Base-by-base conservation (phyloP, 2,329 filamentous ascomycete species). In the Verticillium tricorpus region DNA sequence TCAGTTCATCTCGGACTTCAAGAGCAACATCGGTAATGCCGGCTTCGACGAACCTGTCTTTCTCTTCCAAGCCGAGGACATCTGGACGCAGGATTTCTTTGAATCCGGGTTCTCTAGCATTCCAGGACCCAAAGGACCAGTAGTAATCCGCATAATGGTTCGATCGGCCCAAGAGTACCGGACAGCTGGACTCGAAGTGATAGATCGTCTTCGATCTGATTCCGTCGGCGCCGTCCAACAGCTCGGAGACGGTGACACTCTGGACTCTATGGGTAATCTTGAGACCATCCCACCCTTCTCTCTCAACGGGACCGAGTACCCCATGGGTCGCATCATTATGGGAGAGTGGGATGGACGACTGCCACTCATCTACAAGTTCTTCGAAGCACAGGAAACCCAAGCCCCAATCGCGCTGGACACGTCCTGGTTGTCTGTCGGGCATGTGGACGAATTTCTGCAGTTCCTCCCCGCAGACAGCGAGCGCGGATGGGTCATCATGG, bases 51-150 rank as follows among this genome's bases (percentile, higher is more conserved):
- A 65, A 7, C 66, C 69, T 0, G 40, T 50, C 15, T 58, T 74
- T 0, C 59, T 67, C 9, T 56, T 64, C 2, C 62, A 76, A 61
- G 64, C 69, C 25, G 59, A 61, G 2, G 74, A 77, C 61, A 65
- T 71, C 50, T 79, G 75, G 76, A 68, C 71, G 1, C 76, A 78
- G 62, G 76, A 79, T 59, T 71, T 76, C 39, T 62, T 78, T 31
- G 75, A 78, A 63, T 72, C 76, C 0, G 76, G 66, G 1, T 79
- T 75, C 61, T 67, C 68, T 5, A 75, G 71, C 57, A 78, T 78
- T 63, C 76, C 76, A 0, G 75, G 74, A 0, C 72, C 74, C 0
- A 19, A 72, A 4, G 72, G 74, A 0, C 65, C 72, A 1, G 64
- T 75, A 5, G 62, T 67, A 1, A 60, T 78, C 6, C 70, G 70